A percentile compares a stretch with the other conserved stretches of the same genome.
phyloP scores from a whole-genome alignment of 2,329 filamentous ascomycete genomes.

The Arthrinium puccinioides region DNA sequence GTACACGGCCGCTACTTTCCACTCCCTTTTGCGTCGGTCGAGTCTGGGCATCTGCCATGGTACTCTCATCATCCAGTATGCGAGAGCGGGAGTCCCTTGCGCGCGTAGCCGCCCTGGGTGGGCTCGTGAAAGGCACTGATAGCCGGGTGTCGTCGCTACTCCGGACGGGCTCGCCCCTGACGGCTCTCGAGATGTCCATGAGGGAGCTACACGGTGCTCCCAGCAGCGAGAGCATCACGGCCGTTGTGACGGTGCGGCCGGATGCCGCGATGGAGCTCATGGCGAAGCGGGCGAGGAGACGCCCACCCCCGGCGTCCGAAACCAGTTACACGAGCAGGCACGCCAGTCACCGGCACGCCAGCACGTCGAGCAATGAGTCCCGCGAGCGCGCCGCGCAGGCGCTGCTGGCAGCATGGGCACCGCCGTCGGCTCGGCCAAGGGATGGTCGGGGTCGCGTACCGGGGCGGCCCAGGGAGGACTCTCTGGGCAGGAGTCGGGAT shows the following conservation, averaged over 20 bases:
- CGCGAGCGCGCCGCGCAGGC: background rate
- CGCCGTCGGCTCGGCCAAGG: too few relatives aligned
- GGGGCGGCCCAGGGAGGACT: too few relatives aligned
- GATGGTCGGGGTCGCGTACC: too few relatives aligned
- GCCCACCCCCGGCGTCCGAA: background rate
- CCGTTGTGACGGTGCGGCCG: slow-evolving; percentile 1
- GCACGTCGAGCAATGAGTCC: background rate
- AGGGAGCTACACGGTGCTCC: background rate
- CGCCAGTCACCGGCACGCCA: background rate
- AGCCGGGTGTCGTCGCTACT: background rate
- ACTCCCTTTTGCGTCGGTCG: too few relatives aligned
- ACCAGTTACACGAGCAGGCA: background rate
- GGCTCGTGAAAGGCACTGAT: background rate
- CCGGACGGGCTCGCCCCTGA: slow-evolving; percentile 2
- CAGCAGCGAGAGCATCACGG: slow-evolving; percentile 3
- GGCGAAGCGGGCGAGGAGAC: background rate
- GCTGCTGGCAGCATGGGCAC: too few relatives aligned
- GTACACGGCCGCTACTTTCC: too few relatives aligned
- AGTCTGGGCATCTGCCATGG: too few relatives aligned
- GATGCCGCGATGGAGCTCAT: slow-evolving; percentile 1
- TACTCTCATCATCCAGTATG: background rate
- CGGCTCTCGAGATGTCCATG: slow-evolving; percentile 3
- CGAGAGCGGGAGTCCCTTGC: slow-evolving; percentile 1
- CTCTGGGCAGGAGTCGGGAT: too few relatives aligned
- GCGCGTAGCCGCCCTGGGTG: slow-evolving; percentile 2